phyloP scores from a whole-genome alignment of 2,329 filamentous ascomycete species.

The Pseudocercospora fuligena region DNA sequence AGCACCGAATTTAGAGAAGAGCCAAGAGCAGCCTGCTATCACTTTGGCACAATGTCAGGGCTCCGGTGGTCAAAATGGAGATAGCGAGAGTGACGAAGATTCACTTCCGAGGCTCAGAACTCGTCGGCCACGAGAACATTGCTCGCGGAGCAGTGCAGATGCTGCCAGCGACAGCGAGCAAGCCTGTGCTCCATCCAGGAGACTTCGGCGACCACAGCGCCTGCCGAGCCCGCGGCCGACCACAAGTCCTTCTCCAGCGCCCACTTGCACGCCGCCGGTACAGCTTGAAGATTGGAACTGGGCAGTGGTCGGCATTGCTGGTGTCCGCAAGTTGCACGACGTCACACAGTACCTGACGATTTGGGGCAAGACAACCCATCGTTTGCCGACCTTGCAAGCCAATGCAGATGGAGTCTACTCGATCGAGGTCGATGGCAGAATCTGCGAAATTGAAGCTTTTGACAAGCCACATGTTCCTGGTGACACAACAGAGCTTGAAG shows the following conservation, averaged over 20 bases:
- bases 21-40: neutral
- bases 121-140: neutral
- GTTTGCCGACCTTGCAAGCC: neutral
- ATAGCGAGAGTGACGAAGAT: neutral
- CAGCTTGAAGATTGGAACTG: neutral
- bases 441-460: neutral
- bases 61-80: neutral
- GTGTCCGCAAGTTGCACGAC: neutral
- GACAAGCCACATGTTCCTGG: neutral
- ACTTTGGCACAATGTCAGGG: neutral
- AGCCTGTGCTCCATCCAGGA: neutral
- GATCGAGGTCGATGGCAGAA: neutral
- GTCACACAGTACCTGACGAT: neutral
- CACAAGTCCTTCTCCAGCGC: neutral
- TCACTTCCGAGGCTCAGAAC: neutral
- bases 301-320: neutral
- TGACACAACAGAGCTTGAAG: neutral
- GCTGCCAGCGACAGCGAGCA: neutral
- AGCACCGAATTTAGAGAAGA: neutral
- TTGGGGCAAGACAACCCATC: neutral
- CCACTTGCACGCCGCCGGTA: neutral
- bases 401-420: neutral
- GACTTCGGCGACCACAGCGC: neutral
- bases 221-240: neutral
- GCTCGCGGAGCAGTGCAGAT: neutral